These are phyloP conservation scores for Tricholoma hemisulphureum DNA, from an alignment of 768 basidiomycete species.

Conservation along the genomic window DNA sequence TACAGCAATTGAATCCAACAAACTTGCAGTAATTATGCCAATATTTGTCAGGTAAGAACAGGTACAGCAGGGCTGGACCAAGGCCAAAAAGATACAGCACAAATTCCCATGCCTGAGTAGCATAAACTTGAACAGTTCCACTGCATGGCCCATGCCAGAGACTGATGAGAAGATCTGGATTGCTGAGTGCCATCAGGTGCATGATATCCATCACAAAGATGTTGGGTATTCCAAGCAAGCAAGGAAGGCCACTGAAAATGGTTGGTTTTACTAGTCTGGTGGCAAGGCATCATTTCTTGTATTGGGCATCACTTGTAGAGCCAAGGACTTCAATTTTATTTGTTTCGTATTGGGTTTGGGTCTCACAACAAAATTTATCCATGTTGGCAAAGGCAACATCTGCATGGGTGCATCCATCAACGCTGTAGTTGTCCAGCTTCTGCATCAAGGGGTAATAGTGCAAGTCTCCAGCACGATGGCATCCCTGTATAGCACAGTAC, in stretches of 20 bases:
- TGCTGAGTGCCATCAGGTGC: background rate
- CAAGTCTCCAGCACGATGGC: background rate
- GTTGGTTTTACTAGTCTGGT: background rate
- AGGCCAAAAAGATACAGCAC: too few relatives aligned
- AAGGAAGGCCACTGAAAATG: background rate
- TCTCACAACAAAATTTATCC: background rate
- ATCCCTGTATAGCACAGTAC: background rate
- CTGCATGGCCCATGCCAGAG: too few relatives aligned
- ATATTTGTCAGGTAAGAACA: slow-evolving; percentile 26
- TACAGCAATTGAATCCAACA: slow-evolving; percentile 25
- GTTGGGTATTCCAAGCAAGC: background rate
- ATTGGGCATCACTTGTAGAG: too few relatives aligned
- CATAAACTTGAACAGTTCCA: background rate
- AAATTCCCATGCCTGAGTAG: background rate
- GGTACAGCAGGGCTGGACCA: slow-evolving; percentile 20
- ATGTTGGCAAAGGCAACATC: background rate
- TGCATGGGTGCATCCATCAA: background rate
- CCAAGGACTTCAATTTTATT: too few relatives aligned
- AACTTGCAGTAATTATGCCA: slow-evolving; percentile 33
- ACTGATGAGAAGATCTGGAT: background rate
- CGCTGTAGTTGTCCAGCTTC: background rate
- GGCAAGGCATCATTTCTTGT: background rate
- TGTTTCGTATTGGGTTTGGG: too few relatives aligned
- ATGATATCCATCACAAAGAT: background rate
- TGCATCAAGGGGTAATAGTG: background rate